These are phyloP conservation scores for Trichocladium uniseriatum DNA, from an alignment of 495 filamentous ascomycete species.

Conservation along the genomic window DNA sequence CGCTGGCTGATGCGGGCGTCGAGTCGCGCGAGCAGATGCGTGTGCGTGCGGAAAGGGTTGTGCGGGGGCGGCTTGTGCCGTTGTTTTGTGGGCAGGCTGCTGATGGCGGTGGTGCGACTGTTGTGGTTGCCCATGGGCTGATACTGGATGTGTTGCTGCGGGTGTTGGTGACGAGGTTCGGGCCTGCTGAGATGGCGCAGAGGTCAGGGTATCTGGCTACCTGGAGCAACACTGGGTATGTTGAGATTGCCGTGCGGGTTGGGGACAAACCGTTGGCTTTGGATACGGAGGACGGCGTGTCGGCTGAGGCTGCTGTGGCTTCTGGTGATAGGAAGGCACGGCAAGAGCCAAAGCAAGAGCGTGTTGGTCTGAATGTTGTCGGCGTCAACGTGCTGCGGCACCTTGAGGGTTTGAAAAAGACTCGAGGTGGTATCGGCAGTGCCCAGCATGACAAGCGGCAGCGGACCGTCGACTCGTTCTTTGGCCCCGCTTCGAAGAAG, in stretches of 20 bases:
- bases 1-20: conserved; percentile 15
- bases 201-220: conserved; percentile 19
- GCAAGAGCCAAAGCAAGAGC: conserved; percentile 7
- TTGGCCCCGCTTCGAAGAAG: conserved; percentile 44
- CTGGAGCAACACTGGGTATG: conserved; percentile 40
- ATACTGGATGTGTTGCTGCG: conserved; percentile 61
- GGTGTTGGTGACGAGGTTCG: conserved; percentile 40
- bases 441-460: conserved; percentile 61
- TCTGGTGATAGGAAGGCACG: conserved; percentile 7
- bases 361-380: conserved; percentile 32
- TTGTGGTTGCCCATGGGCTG: conserved; percentile 72
- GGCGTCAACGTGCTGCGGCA: conserved; percentile 58
- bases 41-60: conserved; percentile 50
- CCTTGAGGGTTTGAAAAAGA: conserved; percentile 62
- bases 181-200: conserved; percentile 11
- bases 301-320: not conserved
- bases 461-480: conserved; percentile 67
- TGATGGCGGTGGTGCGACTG: conserved; percentile 33
- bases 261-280: not conserved
- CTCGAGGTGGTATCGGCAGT: conserved; percentile 68
- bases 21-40: conserved; percentile 60
- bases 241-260: conserved; percentile 14
- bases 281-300: not conserved
- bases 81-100: conserved; percentile 33
- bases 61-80: conserved; percentile 51